Evolutionary conservation across 208 protist species (phyloP).

Genomic region (Acanthamoeba healyi): DNA sequence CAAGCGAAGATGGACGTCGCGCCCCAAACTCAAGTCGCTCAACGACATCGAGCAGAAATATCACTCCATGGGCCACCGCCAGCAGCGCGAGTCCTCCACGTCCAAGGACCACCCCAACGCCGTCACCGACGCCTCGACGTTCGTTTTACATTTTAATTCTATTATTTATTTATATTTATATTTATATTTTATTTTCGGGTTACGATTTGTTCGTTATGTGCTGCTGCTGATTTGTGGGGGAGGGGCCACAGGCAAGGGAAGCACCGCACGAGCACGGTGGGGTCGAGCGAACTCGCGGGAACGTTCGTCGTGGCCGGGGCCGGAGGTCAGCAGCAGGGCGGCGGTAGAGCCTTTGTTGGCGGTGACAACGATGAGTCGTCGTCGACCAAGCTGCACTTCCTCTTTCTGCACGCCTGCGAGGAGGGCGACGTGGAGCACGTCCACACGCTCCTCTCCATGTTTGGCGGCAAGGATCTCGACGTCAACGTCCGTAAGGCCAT

Average conservation of each 20-base stretch:
- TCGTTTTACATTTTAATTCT: not conserved
- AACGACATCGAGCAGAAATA: slow-evolving; percentile 49
- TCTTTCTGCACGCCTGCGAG: slow-evolving; percentile 54
- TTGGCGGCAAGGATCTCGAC: slow-evolving; percentile 11
- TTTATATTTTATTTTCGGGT: too few relatives aligned
- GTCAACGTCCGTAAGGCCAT: slow-evolving; percentile 24
- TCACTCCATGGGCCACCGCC: slow-evolving; percentile 34
- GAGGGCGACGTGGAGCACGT: slow-evolving; percentile 41
- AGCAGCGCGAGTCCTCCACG: not conserved
- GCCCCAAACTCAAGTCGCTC: slow-evolving; percentile 19
- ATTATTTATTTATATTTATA: not conserved
- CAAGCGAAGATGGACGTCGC: slow-evolving; percentile 1
- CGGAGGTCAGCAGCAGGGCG: not conserved
- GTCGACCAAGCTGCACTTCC: slow-evolving; percentile 9
- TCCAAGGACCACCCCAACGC: not conserved
- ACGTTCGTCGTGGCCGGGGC: not conserved
- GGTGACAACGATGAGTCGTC: not conserved
- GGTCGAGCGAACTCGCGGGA: not conserved
- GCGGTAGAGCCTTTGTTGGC: not conserved
- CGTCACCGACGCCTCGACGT: not conserved
- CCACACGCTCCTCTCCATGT: slow-evolving; percentile 38
- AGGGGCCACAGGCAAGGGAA: too few relatives aligned
- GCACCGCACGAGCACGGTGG: not conserved
- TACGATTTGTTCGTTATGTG: too few relatives aligned
- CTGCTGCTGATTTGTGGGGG: too few relatives aligned